Percentiles rank a stretch among this genome's conserved stretches.
Evolutionary conservation across 495 filamentous ascomycete species (phyloP).

Genomic region (Neurospora sp.): DNA sequence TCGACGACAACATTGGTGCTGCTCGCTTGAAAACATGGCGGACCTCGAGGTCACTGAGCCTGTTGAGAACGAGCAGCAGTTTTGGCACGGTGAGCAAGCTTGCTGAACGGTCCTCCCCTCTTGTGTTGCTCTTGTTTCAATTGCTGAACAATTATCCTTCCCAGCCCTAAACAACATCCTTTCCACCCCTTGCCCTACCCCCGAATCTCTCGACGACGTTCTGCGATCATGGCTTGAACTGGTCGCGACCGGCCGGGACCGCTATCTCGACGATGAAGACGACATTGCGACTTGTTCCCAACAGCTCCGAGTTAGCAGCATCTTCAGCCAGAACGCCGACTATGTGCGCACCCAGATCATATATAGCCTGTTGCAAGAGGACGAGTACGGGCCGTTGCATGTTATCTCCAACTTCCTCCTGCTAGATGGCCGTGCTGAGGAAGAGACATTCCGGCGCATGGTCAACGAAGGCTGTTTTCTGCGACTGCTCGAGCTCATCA

Average conservation of each 20-base stretch:
- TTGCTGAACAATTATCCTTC: not conserved
- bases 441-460: constrained; percentile 74
- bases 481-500: constrained; percentile 73
- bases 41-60: constrained; percentile 57
- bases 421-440: constrained; percentile 75
- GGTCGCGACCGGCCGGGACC: constrained; percentile 67
- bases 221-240: constrained; percentile 76
- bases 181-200: constrained; percentile 54
- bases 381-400: constrained; percentile 67
- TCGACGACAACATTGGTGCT: constrained; percentile 3
- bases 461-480: constrained; percentile 75
- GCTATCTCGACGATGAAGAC: constrained; percentile 74
- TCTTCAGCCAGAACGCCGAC: constrained; percentile 65
- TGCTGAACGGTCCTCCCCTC: not conserved
- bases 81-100: constrained; percentile 70
- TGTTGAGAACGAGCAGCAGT: constrained; percentile 79
- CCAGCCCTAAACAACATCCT: constrained; percentile 77
- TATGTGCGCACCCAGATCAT: constrained; percentile 92
- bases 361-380: constrained; percentile 85
- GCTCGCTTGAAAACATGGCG: constrained; percentile 34
- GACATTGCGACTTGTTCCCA: constrained; percentile 79
- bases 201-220: constrained; percentile 77
- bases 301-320: constrained; percentile 60
- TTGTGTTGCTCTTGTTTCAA: constrained; percentile 1
- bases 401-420: constrained; percentile 80